Evolutionary conservation across 1,284 basidiomycete genomes (phyloP), one percentile per base, ranked within the genome.

Genomic region (Apiotrichum sp.): DNA sequence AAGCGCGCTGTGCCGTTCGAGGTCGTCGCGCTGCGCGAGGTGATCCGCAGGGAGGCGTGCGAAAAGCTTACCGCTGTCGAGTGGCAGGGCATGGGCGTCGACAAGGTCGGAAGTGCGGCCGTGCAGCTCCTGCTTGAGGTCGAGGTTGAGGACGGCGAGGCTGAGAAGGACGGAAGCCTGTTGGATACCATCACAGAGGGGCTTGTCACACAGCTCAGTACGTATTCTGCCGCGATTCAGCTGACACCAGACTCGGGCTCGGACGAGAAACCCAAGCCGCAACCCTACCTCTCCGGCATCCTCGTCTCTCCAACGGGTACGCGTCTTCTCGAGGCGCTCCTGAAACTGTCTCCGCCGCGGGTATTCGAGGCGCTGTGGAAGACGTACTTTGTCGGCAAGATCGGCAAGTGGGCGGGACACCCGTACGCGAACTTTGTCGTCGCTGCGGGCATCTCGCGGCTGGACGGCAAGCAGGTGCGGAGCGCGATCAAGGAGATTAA

Each of bases 391-490:
- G 72, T 77, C 29, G 74, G 83, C 29, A 88, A 86, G 63, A 77
- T 93, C 42, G 75, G 81, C 6, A 83, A 86, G 59, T 78, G 95
- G 32, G 84, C 87, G 4, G 77, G 80, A 10, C 93, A 97, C 73
- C 90, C 92, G 1, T 88, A 92, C 3, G 89, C 88, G 29, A 96
- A 96, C 70, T 97, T 91, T 66, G 90, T 95, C 14, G 80, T 92
- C 6, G 87, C 90, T 0, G 87, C 84, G 67, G 87, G 85, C 0
- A 62, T 93, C 13, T 81, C 82, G 50, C 79, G 88, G 41, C 71
- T 85, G 16, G 79, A 80, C 34, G 74, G 72, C 6, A 74, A 77
- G 5, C 82, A 86, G 58, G 70, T 95, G n/a, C 67, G 72, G 4
- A 79, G 79, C n/a, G 78, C 86, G 1, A 75, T 85, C 42, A 75